Evolutionary conservation across 2,329 filamentous ascomycete species (phyloP).

Genomic region (Diaporthe velutina): DNA sequence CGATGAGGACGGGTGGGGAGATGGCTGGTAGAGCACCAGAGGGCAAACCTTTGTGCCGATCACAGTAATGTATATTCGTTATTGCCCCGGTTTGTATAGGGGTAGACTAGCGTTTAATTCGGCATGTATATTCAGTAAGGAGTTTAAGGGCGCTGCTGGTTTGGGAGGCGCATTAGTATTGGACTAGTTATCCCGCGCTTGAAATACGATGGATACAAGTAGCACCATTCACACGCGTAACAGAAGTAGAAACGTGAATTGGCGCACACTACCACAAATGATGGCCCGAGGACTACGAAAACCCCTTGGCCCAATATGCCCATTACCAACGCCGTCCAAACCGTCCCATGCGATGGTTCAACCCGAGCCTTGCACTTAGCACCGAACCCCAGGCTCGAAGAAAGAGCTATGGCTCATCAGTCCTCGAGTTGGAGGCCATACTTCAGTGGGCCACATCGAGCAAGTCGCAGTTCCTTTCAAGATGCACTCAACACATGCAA

Average conservation of each 20-base stretch:
- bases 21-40: slow-evolving; percentile 66
- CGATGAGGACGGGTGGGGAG: slow-evolving; percentile 72
- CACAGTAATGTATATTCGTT: slow-evolving; percentile 32
- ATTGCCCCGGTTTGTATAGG: slow-evolving; percentile 1
- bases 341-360: slow-evolving; percentile 7
- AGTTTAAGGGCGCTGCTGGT: slow-evolving; percentile 17
- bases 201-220: slow-evolving; percentile 10
- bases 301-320: slow-evolving; percentile 4
- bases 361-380: neutral
- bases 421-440: neutral
- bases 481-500: slow-evolving; percentile 15
- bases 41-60: neutral
- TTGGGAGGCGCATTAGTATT: slow-evolving; percentile 10
- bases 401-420: neutral
- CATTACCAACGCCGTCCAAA: slow-evolving; percentile 16
- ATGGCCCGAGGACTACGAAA: neutral
- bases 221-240: neutral
- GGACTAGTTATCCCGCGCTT: neutral
- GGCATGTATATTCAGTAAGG: slow-evolving; percentile 29
- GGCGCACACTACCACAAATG: neutral
- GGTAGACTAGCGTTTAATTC: slow-evolving; percentile 4
- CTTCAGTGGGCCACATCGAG: neutral
- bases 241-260: neutral
- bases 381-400: neutral
- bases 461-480: neutral